Conservation (phyloP, 2,329 filamentous ascomycete species). For the Capronia americana region DNA sequence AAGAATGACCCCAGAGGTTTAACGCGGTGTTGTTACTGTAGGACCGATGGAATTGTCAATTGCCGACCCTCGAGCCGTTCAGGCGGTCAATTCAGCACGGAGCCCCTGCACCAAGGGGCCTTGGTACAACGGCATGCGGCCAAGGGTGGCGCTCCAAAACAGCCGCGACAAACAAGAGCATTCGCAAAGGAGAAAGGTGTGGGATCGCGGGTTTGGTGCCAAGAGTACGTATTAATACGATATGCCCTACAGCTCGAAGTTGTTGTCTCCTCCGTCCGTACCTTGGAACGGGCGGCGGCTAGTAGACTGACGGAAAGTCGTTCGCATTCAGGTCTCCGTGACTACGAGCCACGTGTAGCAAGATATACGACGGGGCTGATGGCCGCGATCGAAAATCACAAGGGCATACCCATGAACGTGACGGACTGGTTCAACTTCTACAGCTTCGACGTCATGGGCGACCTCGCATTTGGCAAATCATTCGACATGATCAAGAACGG, state of each 20-base stretch:
- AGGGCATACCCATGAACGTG: neutral
- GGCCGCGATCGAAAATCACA: neutral
- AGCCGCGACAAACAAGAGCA: conserved; percentile 40
- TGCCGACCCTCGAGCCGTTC: conserved; percentile 30
- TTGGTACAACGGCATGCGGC: conserved; percentile 41
- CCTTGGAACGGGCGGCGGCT: no score
- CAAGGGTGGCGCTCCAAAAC: conserved; percentile 37
- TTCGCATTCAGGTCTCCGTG: conserved; percentile 4
- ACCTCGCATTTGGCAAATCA: conserved; percentile 9
- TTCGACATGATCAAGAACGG: conserved; percentile 10
- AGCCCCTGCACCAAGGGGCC: conserved; percentile 40
- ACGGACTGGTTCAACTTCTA: conserved; percentile 17
- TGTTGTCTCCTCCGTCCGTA: neutral
- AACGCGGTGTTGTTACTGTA: neutral
- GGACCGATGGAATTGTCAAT: conserved; percentile 39
- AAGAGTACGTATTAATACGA: conserved; percentile 26
- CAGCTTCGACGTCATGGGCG: conserved; percentile 17
- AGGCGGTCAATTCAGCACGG: conserved; percentile 32
- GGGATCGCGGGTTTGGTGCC: conserved; percentile 45
- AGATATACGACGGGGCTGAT: conserved; percentile 8
- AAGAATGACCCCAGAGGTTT: neutral
- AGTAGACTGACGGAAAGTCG: no score
- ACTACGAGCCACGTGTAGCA: conserved; percentile 13
- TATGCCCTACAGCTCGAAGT: neutral
- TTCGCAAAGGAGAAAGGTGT: conserved; percentile 36